Conservation (phyloP, 2,329 filamentous ascomycete genomes). For the Didymella pomorum region DNA sequence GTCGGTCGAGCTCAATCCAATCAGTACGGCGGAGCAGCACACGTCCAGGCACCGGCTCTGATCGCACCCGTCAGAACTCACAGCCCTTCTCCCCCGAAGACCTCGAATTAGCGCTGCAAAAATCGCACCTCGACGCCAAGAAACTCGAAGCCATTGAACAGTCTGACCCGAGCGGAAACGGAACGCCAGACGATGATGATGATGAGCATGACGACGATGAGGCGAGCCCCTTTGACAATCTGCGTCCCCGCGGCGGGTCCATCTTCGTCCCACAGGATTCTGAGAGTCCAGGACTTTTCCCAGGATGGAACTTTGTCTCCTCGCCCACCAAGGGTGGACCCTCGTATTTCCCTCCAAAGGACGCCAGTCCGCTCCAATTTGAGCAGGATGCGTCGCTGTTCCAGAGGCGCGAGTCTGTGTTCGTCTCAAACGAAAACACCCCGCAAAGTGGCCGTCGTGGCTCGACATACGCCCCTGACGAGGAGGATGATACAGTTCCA, state of each 20-base stretch:
- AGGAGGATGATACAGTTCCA: slow-evolving; percentile 7
- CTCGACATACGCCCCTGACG: slow-evolving; percentile 28
- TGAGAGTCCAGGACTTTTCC: slow-evolving; percentile 30
- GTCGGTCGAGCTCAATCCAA: slow-evolving; percentile 38
- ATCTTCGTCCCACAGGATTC: slow-evolving; percentile 38
- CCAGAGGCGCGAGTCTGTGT: slow-evolving; percentile 22
- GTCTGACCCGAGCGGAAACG: slow-evolving; percentile 35
- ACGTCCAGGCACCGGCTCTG: slow-evolving; percentile 38
- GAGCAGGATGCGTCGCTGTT: slow-evolving; percentile 15
- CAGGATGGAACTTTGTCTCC: slow-evolving; percentile 19
- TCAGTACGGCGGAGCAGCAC: slow-evolving; percentile 31
- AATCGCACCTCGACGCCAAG: slow-evolving; percentile 48
- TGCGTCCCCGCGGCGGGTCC: slow-evolving; percentile 37
- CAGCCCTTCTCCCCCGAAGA: slow-evolving; percentile 56
- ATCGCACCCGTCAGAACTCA: slow-evolving; percentile 40
- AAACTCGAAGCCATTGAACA: slow-evolving; percentile 38
- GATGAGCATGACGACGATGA: slow-evolving; percentile 28
- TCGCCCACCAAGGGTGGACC: slow-evolving; percentile 18
- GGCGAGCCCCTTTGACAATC: slow-evolving; percentile 28
- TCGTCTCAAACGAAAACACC: slow-evolving; percentile 21
- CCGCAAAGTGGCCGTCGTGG: slow-evolving; percentile 23
- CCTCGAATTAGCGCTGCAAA: slow-evolving; percentile 54
- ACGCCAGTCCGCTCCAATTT: slow-evolving; percentile 26
- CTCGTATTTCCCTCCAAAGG: slow-evolving; percentile 28
- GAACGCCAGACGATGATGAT: slow-evolving; percentile 27